phyloP scores from a whole-genome alignment of 2,329 filamentous ascomycete genomes.

The Aureobasidium sp. region DNA sequence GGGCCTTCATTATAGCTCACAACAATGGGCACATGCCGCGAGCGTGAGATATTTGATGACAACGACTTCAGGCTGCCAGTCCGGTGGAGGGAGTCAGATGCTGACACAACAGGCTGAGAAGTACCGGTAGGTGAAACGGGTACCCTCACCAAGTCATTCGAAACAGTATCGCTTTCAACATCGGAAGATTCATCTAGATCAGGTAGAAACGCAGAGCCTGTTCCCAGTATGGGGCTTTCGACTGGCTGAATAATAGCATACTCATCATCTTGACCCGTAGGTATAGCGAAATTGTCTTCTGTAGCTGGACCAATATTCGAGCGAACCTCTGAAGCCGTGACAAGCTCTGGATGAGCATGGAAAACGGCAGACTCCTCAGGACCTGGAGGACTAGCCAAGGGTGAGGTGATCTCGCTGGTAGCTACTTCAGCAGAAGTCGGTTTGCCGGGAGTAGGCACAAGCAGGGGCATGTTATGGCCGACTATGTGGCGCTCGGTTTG shows the following conservation, averaged over 20 bases:
- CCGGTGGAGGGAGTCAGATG: background rate
- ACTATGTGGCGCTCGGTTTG: slow-evolving; percentile 68
- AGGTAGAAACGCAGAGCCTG: background rate
- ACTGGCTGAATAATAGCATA: background rate
- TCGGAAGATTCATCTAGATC: slow-evolving; percentile 1
- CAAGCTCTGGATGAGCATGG: background rate
- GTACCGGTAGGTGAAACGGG: background rate
- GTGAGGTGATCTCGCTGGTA: background rate
- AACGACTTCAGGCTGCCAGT: slow-evolving; percentile 1
- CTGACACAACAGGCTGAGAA: background rate
- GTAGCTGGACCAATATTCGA: too few relatives aligned
- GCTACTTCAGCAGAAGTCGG: background rate
- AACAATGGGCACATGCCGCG: slow-evolving; percentile 20
- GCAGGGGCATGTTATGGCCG: background rate
- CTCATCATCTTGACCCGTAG: background rate
- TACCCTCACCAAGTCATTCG: background rate
- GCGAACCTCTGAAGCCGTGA: background rate
- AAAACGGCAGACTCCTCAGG: background rate
- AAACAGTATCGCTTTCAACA: background rate
- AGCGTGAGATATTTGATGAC: background rate
- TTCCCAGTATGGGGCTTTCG: slow-evolving; percentile 10
- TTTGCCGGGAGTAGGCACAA: background rate
- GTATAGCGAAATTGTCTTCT: background rate
- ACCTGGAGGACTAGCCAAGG: background rate
- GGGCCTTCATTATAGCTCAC: slow-evolving; percentile 11